These are phyloP conservation scores for Aureobasidium sp. DNA, from an alignment of 2,329 filamentous ascomycete species.

Conservation along the genomic window DNA sequence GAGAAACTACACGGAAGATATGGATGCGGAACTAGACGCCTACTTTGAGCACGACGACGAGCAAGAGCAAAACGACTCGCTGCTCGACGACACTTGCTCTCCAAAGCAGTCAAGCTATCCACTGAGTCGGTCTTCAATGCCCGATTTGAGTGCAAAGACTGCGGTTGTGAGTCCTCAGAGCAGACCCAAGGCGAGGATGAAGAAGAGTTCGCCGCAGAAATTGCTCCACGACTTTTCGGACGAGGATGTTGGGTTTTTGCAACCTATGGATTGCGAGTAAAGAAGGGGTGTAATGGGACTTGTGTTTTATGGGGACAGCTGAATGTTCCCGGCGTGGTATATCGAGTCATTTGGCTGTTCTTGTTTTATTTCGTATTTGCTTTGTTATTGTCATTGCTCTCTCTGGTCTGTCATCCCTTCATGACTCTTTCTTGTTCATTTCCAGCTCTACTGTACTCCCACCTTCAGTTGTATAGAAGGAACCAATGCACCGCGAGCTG, in stretches of 20 bases:
- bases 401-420: neutral
- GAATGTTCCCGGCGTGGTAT: neutral
- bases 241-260: constrained; percentile 9
- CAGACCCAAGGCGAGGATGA: constrained; percentile 11
- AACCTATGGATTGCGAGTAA: constrained; percentile 14
- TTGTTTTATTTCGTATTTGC: neutral
- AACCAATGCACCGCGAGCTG: too few species aligned
- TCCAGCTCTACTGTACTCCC: neutral
- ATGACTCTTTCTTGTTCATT: neutral
- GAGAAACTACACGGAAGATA: constrained; percentile 28
- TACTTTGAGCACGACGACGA: constrained; percentile 25
- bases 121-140: constrained; percentile 8
- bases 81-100: neutral
- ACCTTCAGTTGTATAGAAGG: too few species aligned
- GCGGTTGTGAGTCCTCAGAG: neutral
- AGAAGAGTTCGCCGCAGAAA: neutral
- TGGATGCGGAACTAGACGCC: constrained; percentile 28
- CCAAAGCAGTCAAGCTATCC: constrained; percentile 1
- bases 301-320: neutral
- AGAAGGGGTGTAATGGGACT: neutral
- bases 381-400: neutral
- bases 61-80: neutral
- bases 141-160: neutral
- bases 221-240: neutral
- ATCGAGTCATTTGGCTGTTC: neutral